These are phyloP conservation scores for Anthoceros angustus DNA, from an alignment of 225 moss, liverwort and hornwort genomes.

Conservation along the genomic window DNA sequence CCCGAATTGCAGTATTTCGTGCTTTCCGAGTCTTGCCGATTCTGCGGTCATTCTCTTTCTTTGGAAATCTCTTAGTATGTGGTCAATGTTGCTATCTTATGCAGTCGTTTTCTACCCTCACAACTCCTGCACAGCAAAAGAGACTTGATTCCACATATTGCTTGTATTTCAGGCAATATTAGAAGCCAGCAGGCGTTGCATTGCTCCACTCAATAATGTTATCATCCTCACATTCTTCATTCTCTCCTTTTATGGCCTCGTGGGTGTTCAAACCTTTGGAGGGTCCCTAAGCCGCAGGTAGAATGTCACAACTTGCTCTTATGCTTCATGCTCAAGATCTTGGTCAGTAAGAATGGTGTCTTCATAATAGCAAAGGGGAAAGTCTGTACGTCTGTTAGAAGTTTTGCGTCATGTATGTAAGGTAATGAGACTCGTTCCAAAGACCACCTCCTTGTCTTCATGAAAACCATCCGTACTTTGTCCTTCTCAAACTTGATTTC, in stretches of 20 bases:
- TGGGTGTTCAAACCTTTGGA: conserved; percentile 42
- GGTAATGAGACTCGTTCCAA: no score
- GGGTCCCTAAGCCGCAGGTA: conserved; percentile 15
- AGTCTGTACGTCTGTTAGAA: background rate
- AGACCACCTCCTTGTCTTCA: no score
- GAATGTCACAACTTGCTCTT: background rate
- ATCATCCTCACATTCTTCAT: conserved; percentile 31
- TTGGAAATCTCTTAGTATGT: conserved; percentile 4
- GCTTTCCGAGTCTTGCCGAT: background rate
- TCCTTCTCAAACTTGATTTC: no score
- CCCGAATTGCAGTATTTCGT: background rate
- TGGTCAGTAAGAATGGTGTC: no score
- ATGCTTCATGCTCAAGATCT: no score
- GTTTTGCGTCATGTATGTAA: no score
- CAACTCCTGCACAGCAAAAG: no score
- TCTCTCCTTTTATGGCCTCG: conserved; percentile 36
- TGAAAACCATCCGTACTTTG: no score
- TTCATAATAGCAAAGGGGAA: conserved; percentile 12
- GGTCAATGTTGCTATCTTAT: no score
- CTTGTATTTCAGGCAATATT: conserved; percentile 30
- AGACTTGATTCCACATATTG: no score
- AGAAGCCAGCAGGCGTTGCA: conserved; percentile 38
- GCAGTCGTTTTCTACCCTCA: no score
- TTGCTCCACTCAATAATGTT: conserved; percentile 40
- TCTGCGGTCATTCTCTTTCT: background rate